These are phyloP conservation scores for Phytophthora capsici DNA, from an alignment of 352 stramenopile genomes.

Conservation along the genomic window DNA sequence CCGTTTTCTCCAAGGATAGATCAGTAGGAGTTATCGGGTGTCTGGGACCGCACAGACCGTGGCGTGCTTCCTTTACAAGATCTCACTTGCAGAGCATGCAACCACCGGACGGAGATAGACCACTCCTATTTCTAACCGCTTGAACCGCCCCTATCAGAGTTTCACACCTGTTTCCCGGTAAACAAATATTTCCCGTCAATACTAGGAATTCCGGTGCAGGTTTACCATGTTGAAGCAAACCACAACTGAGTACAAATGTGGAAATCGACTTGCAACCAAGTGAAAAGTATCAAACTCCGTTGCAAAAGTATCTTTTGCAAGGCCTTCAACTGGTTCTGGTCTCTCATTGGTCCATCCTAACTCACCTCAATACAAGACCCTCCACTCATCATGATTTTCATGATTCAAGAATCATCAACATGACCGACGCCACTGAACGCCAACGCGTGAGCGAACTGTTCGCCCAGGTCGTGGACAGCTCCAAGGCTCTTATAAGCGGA, in stretches of 20 bases:
- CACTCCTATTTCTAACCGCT: no score
- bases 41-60: no score
- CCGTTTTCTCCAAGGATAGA: neutral
- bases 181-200: no score
- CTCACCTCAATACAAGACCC: neutral
- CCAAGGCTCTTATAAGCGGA: slow-evolving; percentile 58
- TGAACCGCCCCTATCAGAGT: no score
- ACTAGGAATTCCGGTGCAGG: neutral
- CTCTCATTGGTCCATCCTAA: neutral
- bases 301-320: neutral
- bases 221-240: neutral
- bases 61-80: no score
- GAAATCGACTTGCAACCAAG: no score
- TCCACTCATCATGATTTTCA: slow-evolving; percentile 3
- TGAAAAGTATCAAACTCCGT: neutral
- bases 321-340: neutral
- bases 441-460: slow-evolving; percentile 54
- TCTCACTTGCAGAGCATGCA: no score
- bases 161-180: no score
- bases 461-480: slow-evolving; percentile 47
- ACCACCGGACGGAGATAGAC: no score
- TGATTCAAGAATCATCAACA: neutral
- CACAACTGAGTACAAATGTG: no score
- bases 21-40: neutral
- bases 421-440: slow-evolving; percentile 20